Base-by-base conservation (phyloP, 192 early-diverging fungal genomes). In the Coemansia sp. region DNA sequence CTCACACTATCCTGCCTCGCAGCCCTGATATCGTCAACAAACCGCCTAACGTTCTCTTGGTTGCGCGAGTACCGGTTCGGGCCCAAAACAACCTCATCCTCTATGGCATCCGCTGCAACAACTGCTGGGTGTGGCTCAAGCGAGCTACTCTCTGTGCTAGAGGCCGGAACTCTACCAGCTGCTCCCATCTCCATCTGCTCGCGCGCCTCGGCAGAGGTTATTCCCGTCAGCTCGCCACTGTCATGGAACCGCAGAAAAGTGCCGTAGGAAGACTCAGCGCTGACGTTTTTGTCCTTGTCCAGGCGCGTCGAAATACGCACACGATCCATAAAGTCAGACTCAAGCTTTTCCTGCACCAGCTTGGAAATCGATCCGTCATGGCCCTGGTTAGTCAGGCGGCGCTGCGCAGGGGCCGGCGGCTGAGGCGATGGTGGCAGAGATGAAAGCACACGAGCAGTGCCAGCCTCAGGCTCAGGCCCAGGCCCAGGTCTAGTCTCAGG, bases 181-280 rank as follows among this genome's bases (percentile, higher is more conserved):
- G 10, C 14, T 27, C 17, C 27, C n/a, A 19, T 9, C 19, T 29
- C 36, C 13, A 35, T 9, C 14, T 34, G n/a, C 26, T 38, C 43
- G 17, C 30, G 10, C 14, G 15, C 45, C 10, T 33, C 60, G 0
- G 56, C n/a, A 1, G 41, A 44, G 24, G 52, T 58, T 2, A 74
- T 64, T 33, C 53, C 64, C 26, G 54, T 74, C 42, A 74, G 71
- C 48, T 74, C 71, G 39, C 71, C 71, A 39, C 71, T 74, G 32
- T 58, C 54, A 43, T 74, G 71, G 55, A 67, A 74, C 15, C 71
- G 63, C n/a, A 74, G 42, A 60, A 74, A 74, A 10, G 64, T 62
- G 41, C 71, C 71, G 30, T 74, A 74, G 19, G 71, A 74, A 14
- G 71, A 67, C 42, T 67, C 60, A 13, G 64, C 34, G 42, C 50